A percentile compares a stretch with the other conserved stretches of the same genome.
These are phyloP conservation scores for Drechslerella dactyloides DNA, from an alignment of 2,329 filamentous ascomycete genomes.

Conservation along the genomic window DNA sequence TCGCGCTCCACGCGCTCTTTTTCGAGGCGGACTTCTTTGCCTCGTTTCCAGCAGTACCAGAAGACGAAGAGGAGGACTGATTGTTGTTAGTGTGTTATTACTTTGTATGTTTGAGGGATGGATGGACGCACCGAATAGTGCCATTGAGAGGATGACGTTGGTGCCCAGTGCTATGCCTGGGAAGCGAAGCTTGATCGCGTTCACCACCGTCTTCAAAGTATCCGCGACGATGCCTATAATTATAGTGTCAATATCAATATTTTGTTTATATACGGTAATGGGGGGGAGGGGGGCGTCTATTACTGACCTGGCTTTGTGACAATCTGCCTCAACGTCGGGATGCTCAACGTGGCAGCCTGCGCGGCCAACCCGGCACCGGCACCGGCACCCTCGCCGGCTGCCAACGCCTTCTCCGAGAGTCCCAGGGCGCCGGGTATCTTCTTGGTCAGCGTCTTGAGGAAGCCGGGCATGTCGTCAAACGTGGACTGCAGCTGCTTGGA, in stretches of 20 bases:
- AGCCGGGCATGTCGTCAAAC: slow-evolving; percentile 53
- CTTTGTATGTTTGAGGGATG: no score
- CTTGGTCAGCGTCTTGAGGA: slow-evolving; percentile 53
- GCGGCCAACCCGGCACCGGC: slow-evolving; percentile 60
- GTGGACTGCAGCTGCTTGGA: slow-evolving; percentile 60
- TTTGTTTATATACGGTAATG: neutral
- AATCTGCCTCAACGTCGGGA: slow-evolving; percentile 77
- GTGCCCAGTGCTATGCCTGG: slow-evolving; percentile 83
- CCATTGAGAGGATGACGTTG: slow-evolving; percentile 88
- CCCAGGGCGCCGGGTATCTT: slow-evolving; percentile 52
- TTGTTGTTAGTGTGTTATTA: no score
- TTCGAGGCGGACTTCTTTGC: slow-evolving; percentile 80
- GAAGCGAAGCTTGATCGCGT: slow-evolving; percentile 83
- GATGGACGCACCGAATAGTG: slow-evolving; percentile 73
- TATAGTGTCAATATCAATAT: no score
- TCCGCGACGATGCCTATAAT: slow-evolving; percentile 61
- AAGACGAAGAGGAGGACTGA: slow-evolving; percentile 89
- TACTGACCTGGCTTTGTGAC: slow-evolving; percentile 87
- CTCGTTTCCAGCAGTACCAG: slow-evolving; percentile 98
- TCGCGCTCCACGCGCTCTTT: slow-evolving; percentile 61
- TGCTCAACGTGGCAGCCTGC: slow-evolving; percentile 40
- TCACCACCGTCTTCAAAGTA: slow-evolving; percentile 88
- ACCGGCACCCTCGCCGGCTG: slow-evolving; percentile 59
- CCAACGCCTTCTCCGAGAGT: slow-evolving; percentile 48
- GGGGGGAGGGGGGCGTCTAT: neutral